These are phyloP conservation scores for Fremontodendron californicum DNA, from an alignment of 345 rosid species.

Conservation along the genomic window DNA sequence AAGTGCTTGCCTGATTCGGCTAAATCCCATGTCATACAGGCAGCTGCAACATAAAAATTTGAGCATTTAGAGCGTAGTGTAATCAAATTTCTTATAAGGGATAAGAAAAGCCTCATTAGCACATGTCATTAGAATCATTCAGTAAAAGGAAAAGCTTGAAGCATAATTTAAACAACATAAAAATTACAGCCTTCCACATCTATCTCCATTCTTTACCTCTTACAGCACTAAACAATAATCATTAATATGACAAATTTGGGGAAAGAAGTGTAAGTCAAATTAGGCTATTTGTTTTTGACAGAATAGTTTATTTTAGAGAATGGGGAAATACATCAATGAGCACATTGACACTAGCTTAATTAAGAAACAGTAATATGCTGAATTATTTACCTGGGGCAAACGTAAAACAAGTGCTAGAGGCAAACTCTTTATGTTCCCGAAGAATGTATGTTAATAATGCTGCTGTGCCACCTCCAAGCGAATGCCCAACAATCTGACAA, in stretches of 20 bases:
- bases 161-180: neutral
- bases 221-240: neutral
- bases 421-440: constrained; percentile 78
- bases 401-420: constrained; percentile 72
- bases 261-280: neutral
- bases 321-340: neutral
- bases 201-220: neutral
- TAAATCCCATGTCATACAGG: constrained; percentile 99
- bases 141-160: neutral
- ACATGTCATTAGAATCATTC: neutral
- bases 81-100: neutral
- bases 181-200: neutral
- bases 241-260: neutral
- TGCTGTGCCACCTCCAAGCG: constrained; percentile 99
- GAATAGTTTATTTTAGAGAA: neutral
- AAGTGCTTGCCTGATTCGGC: constrained; percentile 98
- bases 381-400: constrained; percentile 79
- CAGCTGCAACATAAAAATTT: constrained; percentile 55
- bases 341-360: neutral
- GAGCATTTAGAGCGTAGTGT: constrained; percentile 22
- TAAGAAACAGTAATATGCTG: neutral
- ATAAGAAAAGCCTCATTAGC: neutral
- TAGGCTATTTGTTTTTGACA: neutral
- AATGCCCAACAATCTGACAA: constrained; percentile 90
- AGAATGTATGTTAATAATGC: constrained; percentile 87